phyloP scores from a whole-genome alignment of 352 stramenopile species.

The Phytophthora quininea region DNA sequence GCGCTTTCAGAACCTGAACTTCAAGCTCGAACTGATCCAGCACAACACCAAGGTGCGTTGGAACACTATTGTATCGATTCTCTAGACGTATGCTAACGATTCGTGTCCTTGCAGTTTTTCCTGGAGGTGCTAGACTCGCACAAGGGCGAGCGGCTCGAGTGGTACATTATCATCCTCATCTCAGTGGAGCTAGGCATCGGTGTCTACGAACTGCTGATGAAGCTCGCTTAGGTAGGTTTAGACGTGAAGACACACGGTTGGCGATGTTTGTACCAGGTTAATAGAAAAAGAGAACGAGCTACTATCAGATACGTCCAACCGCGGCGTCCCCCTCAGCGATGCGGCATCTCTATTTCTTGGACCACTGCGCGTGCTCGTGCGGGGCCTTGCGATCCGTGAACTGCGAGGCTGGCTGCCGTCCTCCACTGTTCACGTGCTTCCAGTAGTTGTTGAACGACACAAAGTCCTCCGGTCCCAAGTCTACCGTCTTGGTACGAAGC shows the following conservation, averaged over 20 bases:
- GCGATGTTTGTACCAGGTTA: conserved; percentile 9
- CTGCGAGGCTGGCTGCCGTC: conserved; percentile 63
- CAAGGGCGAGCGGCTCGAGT: conserved; percentile 95
- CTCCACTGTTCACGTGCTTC: conserved; percentile 77
- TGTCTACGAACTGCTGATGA: conserved; percentile 81
- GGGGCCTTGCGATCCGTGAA: conserved; percentile 87
- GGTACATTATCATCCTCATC: conserved; percentile 98
- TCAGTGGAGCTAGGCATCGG: conserved; percentile 93
- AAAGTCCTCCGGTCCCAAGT: conserved; percentile 74
- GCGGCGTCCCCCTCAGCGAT: conserved; percentile 4
- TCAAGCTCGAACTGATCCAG: conserved; percentile 97
- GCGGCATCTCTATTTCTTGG: conserved; percentile 44
- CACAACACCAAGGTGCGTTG: conserved; percentile 95
- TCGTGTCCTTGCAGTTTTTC: conserved; percentile 88
- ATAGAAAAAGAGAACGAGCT: neutral
- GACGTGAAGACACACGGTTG: too few species aligned
- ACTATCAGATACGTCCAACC: neutral
- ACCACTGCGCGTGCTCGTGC: conserved; percentile 86
- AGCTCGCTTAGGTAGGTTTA: conserved; percentile 50
- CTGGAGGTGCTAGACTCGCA: conserved; percentile 96
- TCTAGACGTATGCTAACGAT: neutral
- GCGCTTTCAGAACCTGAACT: conserved; percentile 97
- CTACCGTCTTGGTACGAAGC: conserved; percentile 81
- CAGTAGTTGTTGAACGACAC: conserved; percentile 86
- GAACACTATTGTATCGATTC: too few species aligned